A percentile compares a stretch with the other conserved stretches of the same genome.
Conservation (phyloP, 2,329 filamentous ascomycete genomes). For the Verticillium dahliae region DNA sequence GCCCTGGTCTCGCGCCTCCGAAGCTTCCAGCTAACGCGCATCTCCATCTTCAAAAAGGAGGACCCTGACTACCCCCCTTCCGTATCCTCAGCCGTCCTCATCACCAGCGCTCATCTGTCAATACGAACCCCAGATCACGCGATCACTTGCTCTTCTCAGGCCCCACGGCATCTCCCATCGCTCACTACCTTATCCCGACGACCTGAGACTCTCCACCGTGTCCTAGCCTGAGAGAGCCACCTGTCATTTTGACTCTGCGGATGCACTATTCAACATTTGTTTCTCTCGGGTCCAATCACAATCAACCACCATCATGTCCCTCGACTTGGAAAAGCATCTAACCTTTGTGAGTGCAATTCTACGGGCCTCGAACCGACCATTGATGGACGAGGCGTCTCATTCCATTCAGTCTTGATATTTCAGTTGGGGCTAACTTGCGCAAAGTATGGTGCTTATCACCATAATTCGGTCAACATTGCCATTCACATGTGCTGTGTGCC, state of each 20-base stretch:
- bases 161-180: not conserved
- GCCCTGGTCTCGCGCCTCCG: not conserved
- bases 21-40: not conserved
- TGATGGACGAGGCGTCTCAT: not conserved
- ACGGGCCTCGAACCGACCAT: not conserved
- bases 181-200: not conserved
- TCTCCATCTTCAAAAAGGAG: not conserved
- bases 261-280: not conserved
- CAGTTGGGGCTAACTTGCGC: conserved; percentile 4
- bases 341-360: conserved; percentile 58
- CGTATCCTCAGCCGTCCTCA: not conserved
- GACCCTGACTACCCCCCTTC: not conserved
- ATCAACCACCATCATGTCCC: conserved; percentile 42
- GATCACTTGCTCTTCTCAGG: not conserved
- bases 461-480: conserved; percentile 67
- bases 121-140: not conserved
- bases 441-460: conserved; percentile 80
- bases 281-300: not conserved
- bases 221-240: not conserved
- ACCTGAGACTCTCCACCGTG: not conserved
- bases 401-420: not conserved
- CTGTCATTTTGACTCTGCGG: not conserved
- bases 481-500: conserved; percentile 81
- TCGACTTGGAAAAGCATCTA: conserved; percentile 77
- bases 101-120: not conserved